phyloP scores from a whole-genome alignment of 208 protist species.

The Trypanosoma theileri region DNA sequence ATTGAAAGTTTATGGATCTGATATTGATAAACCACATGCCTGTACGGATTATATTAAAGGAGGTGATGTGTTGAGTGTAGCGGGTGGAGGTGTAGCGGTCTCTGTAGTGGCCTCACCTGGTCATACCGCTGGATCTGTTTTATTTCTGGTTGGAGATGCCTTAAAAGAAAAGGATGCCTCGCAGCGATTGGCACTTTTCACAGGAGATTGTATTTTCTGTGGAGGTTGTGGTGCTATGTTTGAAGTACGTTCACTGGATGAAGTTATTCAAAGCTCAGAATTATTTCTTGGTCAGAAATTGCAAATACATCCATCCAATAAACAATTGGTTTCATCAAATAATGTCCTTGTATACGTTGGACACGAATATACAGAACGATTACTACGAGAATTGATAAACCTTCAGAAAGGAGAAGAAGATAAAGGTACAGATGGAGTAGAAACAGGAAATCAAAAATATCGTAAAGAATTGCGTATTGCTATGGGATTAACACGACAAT shows the following conservation, averaged over 20 bases:
- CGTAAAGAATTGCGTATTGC: constrained; percentile 21
- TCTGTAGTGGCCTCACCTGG: constrained; percentile 65
- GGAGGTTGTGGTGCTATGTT: constrained; percentile 92
- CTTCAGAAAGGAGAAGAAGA: neutral
- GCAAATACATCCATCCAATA: constrained; percentile 65
- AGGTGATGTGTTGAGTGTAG: constrained; percentile 50
- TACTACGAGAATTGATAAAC: constrained; percentile 48
- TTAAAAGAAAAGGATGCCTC: constrained; percentile 17
- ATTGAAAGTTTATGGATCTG: constrained; percentile 76
- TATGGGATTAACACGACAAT: constrained; percentile 31
- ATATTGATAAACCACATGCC: constrained; percentile 52
- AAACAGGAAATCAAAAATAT: constrained; percentile 26
- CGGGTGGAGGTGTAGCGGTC: constrained; percentile 45
- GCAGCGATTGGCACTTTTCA: constrained; percentile 81
- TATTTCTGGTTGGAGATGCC: constrained; percentile 63
- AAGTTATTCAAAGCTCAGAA: constrained; percentile 46
- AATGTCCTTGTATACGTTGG: constrained; percentile 75
- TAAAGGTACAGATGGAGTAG: neutral
- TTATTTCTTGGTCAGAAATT: constrained; percentile 46
- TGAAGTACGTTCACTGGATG: constrained; percentile 59
- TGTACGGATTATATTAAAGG: constrained; percentile 56
- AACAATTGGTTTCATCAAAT: constrained; percentile 43
- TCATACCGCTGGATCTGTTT: constrained; percentile 81
- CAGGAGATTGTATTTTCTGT: constrained; percentile 93
- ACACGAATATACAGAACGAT: constrained; percentile 76